Evolutionary conservation across 352 stramenopile genomes (phyloP).

Genomic region (Pythium catenulatum): DNA sequence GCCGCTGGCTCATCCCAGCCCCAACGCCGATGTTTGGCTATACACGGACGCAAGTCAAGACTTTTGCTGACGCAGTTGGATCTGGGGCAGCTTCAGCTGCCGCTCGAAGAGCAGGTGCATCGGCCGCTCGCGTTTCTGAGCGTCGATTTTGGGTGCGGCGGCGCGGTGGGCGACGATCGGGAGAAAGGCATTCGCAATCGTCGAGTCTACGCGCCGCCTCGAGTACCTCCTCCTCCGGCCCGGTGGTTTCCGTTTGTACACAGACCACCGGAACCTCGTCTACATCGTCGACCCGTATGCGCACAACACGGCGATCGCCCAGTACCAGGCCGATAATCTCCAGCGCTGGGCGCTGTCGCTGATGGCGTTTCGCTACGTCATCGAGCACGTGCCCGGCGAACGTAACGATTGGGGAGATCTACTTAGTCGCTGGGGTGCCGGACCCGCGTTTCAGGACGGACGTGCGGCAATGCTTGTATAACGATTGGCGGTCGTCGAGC

Average conservation of each 20-base stretch:
- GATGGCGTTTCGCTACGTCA: conserved; percentile 45
- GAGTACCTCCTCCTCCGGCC: conserved; percentile 49
- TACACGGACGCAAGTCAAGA: conserved; percentile 56
- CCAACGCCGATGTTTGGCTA: conserved; percentile 26
- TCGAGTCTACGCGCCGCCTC: conserved; percentile 18
- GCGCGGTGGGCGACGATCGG: conserved; percentile 37
- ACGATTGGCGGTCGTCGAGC: not conserved
- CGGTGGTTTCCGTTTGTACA: conserved; percentile 44
- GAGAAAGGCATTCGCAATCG: conserved; percentile 55
- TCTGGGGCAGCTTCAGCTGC: not conserved
- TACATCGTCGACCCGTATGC: conserved; percentile 45
- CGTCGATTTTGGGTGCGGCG: conserved; percentile 24
- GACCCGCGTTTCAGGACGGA: not conserved
- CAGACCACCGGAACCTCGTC: conserved; percentile 54
- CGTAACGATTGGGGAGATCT: conserved; percentile 60
- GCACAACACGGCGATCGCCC: not conserved
- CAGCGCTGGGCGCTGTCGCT: conserved; percentile 57
- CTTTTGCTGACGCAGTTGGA: conserved; percentile 52
- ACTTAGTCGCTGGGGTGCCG: conserved; percentile 41
- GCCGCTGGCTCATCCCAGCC: conserved; percentile 36
- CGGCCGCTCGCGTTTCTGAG: conserved; percentile 51
- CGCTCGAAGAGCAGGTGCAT: conserved; percentile 42
- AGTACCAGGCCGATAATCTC: conserved; percentile 61
- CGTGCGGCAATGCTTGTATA: not conserved
- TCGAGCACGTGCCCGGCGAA: conserved; percentile 55